phyloP scores from a whole-genome alignment of 2,329 filamentous ascomycete genomes.

The Fusarium praegraminearum region DNA sequence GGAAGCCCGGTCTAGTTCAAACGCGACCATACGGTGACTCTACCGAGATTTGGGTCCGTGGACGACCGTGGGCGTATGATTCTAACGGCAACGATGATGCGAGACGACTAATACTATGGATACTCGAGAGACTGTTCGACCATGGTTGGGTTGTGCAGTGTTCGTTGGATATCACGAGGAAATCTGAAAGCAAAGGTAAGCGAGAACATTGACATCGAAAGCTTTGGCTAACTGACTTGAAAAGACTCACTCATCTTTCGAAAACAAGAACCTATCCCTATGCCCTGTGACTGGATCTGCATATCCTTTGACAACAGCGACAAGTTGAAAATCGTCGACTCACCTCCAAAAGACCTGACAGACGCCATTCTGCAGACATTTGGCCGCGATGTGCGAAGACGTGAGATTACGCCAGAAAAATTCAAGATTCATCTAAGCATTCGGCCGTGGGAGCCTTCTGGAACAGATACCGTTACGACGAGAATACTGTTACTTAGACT shows the following conservation, averaged over 20 bases:
- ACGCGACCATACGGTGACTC: constrained; percentile 6
- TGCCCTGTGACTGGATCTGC: constrained; percentile 25
- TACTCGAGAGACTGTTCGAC: constrained; percentile 22
- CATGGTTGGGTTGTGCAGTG: constrained; percentile 31
- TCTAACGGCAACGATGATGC: constrained; percentile 24
- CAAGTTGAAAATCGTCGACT: constrained; percentile 28
- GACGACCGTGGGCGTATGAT: constrained; percentile 11
- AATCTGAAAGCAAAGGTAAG: constrained; percentile 24
- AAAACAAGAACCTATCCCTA: constrained; percentile 23
- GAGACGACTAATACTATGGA: constrained; percentile 12
- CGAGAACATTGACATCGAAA: accelerated
- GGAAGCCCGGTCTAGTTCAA: constrained; percentile 5
- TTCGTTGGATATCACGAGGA: constrained; percentile 15
- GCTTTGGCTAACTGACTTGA: background rate
- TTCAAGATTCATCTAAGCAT: background rate
- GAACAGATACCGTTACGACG: constrained; percentile 4
- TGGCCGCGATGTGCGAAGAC: background rate
- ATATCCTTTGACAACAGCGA: constrained; percentile 28
- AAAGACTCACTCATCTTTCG: constrained; percentile 26
- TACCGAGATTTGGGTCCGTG: constrained; percentile 9
- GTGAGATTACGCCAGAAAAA: background rate
- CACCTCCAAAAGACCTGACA: constrained; percentile 18
- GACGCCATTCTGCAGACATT: constrained; percentile 1
- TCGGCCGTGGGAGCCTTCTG: constrained; percentile 11
- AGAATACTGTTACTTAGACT: background rate